Base-by-base conservation (phyloP, 106 monocot genomes). In the Posidonia australis region DNA sequence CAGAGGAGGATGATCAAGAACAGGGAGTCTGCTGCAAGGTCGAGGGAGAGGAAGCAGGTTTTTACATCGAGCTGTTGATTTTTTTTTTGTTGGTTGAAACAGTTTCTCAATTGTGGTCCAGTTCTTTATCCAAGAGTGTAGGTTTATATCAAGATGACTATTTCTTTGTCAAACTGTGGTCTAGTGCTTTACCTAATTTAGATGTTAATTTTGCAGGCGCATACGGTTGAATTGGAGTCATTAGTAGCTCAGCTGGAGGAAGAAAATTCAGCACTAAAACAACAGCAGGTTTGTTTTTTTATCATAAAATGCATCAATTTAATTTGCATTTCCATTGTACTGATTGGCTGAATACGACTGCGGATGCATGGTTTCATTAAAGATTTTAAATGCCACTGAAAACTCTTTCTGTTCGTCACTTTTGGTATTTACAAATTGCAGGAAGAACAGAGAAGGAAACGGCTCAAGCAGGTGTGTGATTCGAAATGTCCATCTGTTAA, bases 1-100 rank as follows among this genome's bases (percentile, higher is more conserved):
- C 86, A 92, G 81, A 92, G 81, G 79, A 76, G 91, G 67, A 92
- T 92, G 91, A 86, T 92, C 41, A 92, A 86, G 75, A 92, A 92
- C 60, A 60, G 86, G 65, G 90, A 92, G 65, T 92, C 91, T 2
- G 91, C 91, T 1, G 91, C 91, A 4, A 74, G 86, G 63, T 92
- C 91, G 13, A 83, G 91, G 77, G 91, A 92, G 81, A 74, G 86
- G 54, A 92, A 92, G 51, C 86, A 92, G 86, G 91, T 91, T 30
- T 41, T 27, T 63, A 6, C 44, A 23, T 55, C 3, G 0, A 28
- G 6, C 46, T 36, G 9, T 65, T 65, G 5, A 10, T 65, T 51
- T 27, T 65, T 62, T 10, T n/a, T 16, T n/a, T 28, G 5, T 53
- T 54, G 36, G 51, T 13, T 20, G 20, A 25, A 7, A 17, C 49